Evolutionary conservation across 352 stramenopile species (phyloP), one percentile per base, ranked within the genome.

Genomic region (Globisporangium irregulare): DNA sequence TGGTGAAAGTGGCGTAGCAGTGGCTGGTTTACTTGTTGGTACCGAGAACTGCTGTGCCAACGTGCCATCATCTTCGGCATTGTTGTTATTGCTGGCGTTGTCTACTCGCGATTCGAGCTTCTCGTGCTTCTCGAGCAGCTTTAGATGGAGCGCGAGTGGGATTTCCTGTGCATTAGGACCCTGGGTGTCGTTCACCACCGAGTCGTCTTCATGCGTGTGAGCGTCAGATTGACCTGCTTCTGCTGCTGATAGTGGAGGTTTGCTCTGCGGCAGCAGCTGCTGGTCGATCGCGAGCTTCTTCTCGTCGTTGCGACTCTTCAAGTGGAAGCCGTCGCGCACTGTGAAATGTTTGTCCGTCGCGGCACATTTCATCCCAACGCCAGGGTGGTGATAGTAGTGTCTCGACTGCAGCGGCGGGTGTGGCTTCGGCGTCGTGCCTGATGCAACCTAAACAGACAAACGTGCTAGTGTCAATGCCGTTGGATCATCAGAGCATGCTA

Each of bases 241-340:
- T 24, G 24, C 1, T 7, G 34, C 36, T 3, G 9, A 12, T n/a
- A 53, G 15, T 12, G 24, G 18, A 8, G 27, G 1, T 6, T 54
- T 51, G 15, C 9, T n/a, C 41, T 51, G 41, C 4, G 41, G 59
- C 38, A 63, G 58, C 20, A 89, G 57, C 20, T 76, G 70, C 27
- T 80, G 67, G 57, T 88, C 80, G 24, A 91, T 77, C 46, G 67
- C 73, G 18, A 68, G 73, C 2, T 75, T 66, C 29, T 68, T 67
- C 56, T 89, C 83, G 48, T 85, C 75, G 48, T 89, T 90, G 53
- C 72, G 76, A 3, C 72, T 76, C 57, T 84, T 88, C 9, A 92
- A 59, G 69, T 92, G 84, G 67, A 92, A 92, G 18, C 84, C 84
- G 58, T 92, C 84, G 15, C 84, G 84, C 14, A 91, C 75, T 0